A percentile compares a stretch with the other conserved stretches of the same genome.
Conservation (phyloP, 345 rosid genomes). For the Lumnitzera littorea region DNA sequence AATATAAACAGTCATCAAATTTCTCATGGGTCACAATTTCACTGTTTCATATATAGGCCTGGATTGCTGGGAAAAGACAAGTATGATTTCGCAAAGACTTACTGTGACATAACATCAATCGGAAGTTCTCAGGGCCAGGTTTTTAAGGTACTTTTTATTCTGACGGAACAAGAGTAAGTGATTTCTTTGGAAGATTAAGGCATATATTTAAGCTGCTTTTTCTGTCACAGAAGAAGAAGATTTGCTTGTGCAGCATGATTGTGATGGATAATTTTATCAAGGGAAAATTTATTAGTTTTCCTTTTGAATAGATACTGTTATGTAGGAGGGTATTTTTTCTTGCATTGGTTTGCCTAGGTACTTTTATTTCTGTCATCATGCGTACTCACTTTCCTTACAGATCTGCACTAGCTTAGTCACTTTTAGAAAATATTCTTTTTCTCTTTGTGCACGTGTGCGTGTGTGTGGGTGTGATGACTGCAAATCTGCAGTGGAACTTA, state of each 20-base stretch:
- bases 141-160: slow-evolving; percentile 59
- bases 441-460: too few relatives aligned
- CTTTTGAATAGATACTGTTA: neutral
- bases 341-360: too few relatives aligned
- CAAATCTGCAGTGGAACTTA: neutral
- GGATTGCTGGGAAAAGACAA: slow-evolving; percentile 84
- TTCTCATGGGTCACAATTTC: slow-evolving; percentile 10
- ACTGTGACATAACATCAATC: slow-evolving; percentile 57
- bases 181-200: slow-evolving; percentile 1
- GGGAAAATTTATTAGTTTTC: neutral
- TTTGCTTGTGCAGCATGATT: neutral
- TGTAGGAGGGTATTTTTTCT: too few relatives aligned
- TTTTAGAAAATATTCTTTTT: neutral
- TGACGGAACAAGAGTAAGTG: slow-evolving; percentile 4
- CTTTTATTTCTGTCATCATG: too few relatives aligned
- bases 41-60: slow-evolving; percentile 56
- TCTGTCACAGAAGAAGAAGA: neutral
- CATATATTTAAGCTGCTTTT: neutral
- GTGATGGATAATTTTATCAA: too few relatives aligned
- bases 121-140: slow-evolving; percentile 42
- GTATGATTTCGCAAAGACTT: slow-evolving; percentile 84
- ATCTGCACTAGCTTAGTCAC: too few relatives aligned
- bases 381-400: neutral
- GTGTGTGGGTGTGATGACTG: neutral
- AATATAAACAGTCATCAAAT: slow-evolving; percentile 5